Base-by-base conservation (phyloP, 192 early-diverging fungal species). In the Coemansia sp. region DNA sequence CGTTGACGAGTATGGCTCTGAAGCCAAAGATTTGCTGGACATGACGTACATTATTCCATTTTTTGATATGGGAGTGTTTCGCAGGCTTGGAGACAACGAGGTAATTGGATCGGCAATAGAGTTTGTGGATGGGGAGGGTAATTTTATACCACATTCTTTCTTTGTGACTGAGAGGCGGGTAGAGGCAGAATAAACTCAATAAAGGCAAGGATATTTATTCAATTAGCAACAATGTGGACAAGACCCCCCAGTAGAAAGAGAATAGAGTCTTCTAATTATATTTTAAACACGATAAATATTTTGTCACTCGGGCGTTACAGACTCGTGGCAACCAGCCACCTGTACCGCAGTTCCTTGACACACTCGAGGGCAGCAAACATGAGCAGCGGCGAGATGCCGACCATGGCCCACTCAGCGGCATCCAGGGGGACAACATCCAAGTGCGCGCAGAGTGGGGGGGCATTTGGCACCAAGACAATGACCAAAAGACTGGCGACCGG, bases 351-450 rank as follows among this genome's bases (percentile, higher is more conserved):
- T 27, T 77, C 74, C 57, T 77, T 77, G 42, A 32, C n/a, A 17
- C 53, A 24, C 69, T 77, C 74, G 33, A 77, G 33, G 7, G 11
- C 39, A 18, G 11, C 37, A 59, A 72, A 68, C 37, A 77, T 55
- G 33, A 72, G 22, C 10, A 77, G 22, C 6, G 74, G 74, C 41
- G 70, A 53, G 5, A 43, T 24, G 3, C 40, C 50, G 1, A 72
- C 70, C 53, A 68, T 43, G 14, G 34, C 56, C 74, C 74, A 77
- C 56, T 77, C 74, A 14, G 63, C 58, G 8, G n/a, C 27, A 29
- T 77, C 58, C 57, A 77, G 64, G 7, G 46, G 46, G 26, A 77
- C 69, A 15, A 72, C 22, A 17, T 62, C 65, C 43, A 77, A 41
- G 19, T 67, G 65, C n/a, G 36, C 60, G 39, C 74, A 32, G 11